phyloP scores from a whole-genome alignment of 176 grass and related monocot species.

The Raddia distichophylla region DNA sequence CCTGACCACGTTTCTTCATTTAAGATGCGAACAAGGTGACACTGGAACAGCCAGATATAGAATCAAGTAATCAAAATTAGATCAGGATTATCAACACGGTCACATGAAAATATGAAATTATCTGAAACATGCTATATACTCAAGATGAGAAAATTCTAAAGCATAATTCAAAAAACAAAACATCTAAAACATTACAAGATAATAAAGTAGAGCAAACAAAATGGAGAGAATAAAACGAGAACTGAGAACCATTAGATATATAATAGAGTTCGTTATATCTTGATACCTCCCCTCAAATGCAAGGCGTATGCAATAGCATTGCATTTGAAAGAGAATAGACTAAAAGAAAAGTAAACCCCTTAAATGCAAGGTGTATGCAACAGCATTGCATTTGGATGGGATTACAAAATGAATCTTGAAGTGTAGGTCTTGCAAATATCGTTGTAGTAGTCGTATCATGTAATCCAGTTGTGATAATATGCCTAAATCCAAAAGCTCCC shows the following conservation, averaged over 20 bases:
- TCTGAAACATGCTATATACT: background rate
- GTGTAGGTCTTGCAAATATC: too few relatives aligned
- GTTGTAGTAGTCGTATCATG: too few relatives aligned
- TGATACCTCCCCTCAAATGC: too few relatives aligned
- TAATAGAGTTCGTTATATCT: too few relatives aligned
- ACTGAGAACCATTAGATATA: background rate
- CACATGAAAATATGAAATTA: background rate
- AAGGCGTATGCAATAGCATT: too few relatives aligned
- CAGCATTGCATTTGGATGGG: too few relatives aligned
- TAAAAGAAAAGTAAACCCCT: too few relatives aligned
- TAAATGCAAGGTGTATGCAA: too few relatives aligned
- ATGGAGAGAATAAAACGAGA: background rate
- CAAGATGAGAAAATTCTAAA: background rate
- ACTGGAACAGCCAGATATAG: constrained; percentile 53
- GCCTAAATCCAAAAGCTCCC: too few relatives aligned
- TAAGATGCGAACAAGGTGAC: constrained; percentile 82
- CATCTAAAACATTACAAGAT: background rate
- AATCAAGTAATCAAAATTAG: constrained; percentile 27
- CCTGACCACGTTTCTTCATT: constrained; percentile 74
- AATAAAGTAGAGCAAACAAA: background rate
- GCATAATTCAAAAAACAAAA: background rate
- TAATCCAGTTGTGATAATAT: too few relatives aligned
- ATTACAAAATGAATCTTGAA: too few relatives aligned
- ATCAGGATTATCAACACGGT: constrained; percentile 7
- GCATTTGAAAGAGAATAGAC: too few relatives aligned